A percentile compares a stretch with the other conserved stretches of the same genome.
These are phyloP conservation scores for Sergeia podlipaevii DNA, from an alignment of 208 protist genomes.

Conservation along the genomic window DNA sequence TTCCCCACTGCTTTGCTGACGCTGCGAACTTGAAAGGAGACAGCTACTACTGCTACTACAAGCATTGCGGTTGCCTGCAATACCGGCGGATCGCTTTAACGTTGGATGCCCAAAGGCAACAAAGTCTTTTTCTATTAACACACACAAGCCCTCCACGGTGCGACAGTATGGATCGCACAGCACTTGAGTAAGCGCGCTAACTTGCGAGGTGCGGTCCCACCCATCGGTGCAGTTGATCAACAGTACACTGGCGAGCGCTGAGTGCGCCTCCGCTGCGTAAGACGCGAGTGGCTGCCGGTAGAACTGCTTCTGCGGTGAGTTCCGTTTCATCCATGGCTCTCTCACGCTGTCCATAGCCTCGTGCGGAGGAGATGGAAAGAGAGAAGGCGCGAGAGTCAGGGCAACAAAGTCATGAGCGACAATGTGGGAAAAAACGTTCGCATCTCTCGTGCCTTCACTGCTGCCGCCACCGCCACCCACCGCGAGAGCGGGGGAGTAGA, in stretches of 20 bases:
- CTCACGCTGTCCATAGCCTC: too few species aligned
- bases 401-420: constrained; percentile 23
- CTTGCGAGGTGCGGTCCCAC: constrained; percentile 92
- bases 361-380: too few species aligned
- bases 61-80: constrained; percentile 16
- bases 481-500: constrained; percentile 28
- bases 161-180: constrained; percentile 93
- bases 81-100: constrained; percentile 11
- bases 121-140: constrained; percentile 94
- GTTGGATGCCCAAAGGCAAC: constrained; percentile 80
- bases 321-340: too few species aligned
- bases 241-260: constrained; percentile 14
- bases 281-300: constrained; percentile 10
- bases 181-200: constrained; percentile 68
- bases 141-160: constrained; percentile 88
- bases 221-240: constrained; percentile 87
- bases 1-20: too few species aligned
- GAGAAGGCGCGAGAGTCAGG: constrained; percentile 17
- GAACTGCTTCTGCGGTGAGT: too few species aligned
- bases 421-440: constrained; percentile 25
- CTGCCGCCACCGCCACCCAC: constrained; percentile 9
- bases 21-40: constrained; percentile 90
- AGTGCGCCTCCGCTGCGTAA: constrained; percentile 13
- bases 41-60: too few species aligned
- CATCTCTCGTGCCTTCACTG: too few species aligned